A percentile compares a stretch with the other conserved stretches of the same genome.
Evolutionary conservation across 441 rosid species (phyloP).

Genomic region (Corymbia citriodora): DNA sequence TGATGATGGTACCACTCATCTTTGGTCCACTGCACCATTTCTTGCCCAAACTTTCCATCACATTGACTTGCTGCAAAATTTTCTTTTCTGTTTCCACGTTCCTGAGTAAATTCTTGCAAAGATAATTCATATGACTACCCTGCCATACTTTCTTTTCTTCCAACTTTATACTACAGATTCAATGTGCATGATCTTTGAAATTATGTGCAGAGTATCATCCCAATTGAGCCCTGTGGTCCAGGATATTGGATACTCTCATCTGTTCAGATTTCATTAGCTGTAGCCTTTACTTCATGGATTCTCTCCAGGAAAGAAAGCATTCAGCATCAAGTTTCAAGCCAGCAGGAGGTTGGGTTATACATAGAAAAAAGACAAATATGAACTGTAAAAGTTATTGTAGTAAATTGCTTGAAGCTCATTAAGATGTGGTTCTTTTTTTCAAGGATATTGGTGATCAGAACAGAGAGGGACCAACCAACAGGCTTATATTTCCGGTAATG

Average conservation of each 20-base stretch:
- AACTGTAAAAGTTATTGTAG: not conserved
- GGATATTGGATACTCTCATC: slow-evolving; percentile 72
- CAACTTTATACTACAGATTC: not conserved
- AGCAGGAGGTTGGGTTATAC: slow-evolving; percentile 21
- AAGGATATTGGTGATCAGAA: slow-evolving; percentile 35
- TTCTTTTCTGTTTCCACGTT: not conserved
- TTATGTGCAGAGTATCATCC: slow-evolving; percentile 50
- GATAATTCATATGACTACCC: not conserved
- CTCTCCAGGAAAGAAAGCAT: slow-evolving; percentile 26
- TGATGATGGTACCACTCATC: not conserved
- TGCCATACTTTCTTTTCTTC: not conserved
- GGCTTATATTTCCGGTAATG: slow-evolving; percentile 59
- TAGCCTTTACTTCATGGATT: slow-evolving; percentile 61
- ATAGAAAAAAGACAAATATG: not conserved
- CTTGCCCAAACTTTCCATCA: not conserved
- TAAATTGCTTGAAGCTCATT: not conserved
- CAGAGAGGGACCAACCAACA: slow-evolving; percentile 20
- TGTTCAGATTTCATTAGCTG: slow-evolving; percentile 81
- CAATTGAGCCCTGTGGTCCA: slow-evolving; percentile 58
- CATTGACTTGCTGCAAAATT: not conserved
- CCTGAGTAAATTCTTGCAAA: not conserved
- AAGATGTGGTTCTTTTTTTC: not conserved
- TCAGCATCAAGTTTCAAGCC: slow-evolving; percentile 7
- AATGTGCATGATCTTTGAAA: not conserved
- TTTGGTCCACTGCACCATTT: not conserved